A percentile compares a stretch with the other conserved stretches of the same genome.
Conservation (phyloP, 768 basidiomycete species). For the Kwoniella newhampshirensis region DNA sequence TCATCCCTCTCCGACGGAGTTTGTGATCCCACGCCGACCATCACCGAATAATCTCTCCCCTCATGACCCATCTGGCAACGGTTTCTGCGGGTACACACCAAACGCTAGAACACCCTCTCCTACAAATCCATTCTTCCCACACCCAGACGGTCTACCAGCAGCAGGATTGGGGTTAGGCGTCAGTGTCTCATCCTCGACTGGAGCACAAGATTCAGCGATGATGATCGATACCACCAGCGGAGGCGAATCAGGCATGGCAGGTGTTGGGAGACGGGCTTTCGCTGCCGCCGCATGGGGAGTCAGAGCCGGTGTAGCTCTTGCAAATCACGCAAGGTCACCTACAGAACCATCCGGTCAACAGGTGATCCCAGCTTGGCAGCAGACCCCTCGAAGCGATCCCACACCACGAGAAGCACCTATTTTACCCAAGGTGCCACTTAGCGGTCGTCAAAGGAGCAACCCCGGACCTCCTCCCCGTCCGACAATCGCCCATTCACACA, state of each 20-base stretch:
- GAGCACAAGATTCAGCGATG: slow-evolving; percentile 20
- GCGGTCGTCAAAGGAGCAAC: slow-evolving; percentile 12
- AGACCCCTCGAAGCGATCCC: slow-evolving; percentile 8
- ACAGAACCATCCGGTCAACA: slow-evolving; percentile 7
- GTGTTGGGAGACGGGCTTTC: slow-evolving; percentile 82
- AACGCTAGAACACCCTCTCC: slow-evolving; percentile 51
- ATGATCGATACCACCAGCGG: slow-evolving; percentile 34
- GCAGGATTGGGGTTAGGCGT: slow-evolving; percentile 37
- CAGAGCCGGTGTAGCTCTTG: slow-evolving; percentile 39
- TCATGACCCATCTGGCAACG: slow-evolving; percentile 22
- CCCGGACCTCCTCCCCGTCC: slow-evolving; percentile 12
- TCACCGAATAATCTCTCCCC: slow-evolving; percentile 28
- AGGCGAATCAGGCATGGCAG: slow-evolving; percentile 67
- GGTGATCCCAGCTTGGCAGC: slow-evolving; percentile 4
- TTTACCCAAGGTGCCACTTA: slow-evolving; percentile 22
- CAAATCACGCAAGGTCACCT: slow-evolving; percentile 14
- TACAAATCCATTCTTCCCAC: slow-evolving; percentile 58
- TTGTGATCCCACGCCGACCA: slow-evolving; percentile 22
- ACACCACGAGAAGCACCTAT: slow-evolving; percentile 25
- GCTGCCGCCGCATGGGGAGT: slow-evolving; percentile 63
- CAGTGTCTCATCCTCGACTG: slow-evolving; percentile 9
- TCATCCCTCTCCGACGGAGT: slow-evolving; percentile 20
- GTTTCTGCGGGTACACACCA: slow-evolving; percentile 53
- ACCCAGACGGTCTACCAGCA: slow-evolving; percentile 58
- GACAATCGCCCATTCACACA: slow-evolving; percentile 8